Evolutionary conservation across 108 stramenopile species (phyloP).

Genomic region (Asterionellopsis glacialis): DNA sequence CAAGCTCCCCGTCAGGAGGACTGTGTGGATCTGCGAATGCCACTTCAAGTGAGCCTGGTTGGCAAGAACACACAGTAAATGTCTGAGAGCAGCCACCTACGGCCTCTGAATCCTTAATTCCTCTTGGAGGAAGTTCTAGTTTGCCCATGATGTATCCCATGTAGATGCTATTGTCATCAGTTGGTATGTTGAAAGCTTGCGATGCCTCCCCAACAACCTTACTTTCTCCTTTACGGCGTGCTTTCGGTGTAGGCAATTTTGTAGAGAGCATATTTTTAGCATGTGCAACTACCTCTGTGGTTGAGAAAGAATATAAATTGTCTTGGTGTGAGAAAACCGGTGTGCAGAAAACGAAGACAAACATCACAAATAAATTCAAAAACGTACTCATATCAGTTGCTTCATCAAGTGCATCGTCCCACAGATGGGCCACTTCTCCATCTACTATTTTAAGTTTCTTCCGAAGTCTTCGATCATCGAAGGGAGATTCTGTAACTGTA

Average conservation of each 20-base stretch:
- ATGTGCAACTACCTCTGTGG: constrained; percentile 57
- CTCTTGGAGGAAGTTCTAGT: constrained; percentile 75
- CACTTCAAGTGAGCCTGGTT: constrained; percentile 77
- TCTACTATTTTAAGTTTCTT: constrained; percentile 52
- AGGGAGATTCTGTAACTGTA: constrained; percentile 19
- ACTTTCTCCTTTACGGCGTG: constrained; percentile 53
- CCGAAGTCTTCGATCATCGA: constrained; percentile 48
- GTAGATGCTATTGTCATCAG: constrained; percentile 40
- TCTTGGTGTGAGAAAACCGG: background rate
- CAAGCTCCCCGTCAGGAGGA: constrained; percentile 61
- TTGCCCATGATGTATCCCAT: constrained; percentile 87
- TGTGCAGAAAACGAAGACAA: background rate
- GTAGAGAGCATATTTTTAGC: constrained; percentile 45
- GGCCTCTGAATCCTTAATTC: constrained; percentile 88
- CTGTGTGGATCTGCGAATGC: constrained; percentile 71
- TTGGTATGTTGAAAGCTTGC: constrained; percentile 81
- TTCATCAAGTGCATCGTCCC: constrained; percentile 57
- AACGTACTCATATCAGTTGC: constrained; percentile 51
- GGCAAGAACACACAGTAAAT: constrained; percentile 79
- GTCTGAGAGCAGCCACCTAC: constrained; percentile 84
- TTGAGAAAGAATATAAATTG: constrained; percentile 1
- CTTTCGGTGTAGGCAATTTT: constrained; percentile 47
- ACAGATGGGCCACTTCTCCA: constrained; percentile 63
- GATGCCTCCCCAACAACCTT: constrained; percentile 74
- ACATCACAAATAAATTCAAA: background rate